Conservation (phyloP, 345 rosid genomes). For the Syzygium aromaticum region DNA sequence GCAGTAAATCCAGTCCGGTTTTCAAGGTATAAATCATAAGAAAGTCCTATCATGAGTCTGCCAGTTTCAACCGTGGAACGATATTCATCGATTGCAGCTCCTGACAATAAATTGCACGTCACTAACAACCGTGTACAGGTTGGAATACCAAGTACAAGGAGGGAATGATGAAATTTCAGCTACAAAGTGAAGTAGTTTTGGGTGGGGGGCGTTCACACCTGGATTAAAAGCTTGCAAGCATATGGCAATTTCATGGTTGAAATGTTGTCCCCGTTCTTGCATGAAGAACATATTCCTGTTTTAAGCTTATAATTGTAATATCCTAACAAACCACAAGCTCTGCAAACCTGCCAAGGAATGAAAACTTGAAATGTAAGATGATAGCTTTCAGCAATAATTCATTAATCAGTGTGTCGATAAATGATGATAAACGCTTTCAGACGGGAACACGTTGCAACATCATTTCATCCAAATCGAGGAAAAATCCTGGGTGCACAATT, state of each 20-base stretch:
- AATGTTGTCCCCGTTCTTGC: conserved; percentile 74
- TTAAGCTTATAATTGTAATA: conserved; percentile 77
- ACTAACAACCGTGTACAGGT: background rate
- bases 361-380: background rate
- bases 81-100: background rate
- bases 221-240: conserved; percentile 92
- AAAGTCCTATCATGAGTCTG: background rate
- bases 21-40: background rate
- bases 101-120: background rate
- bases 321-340: conserved; percentile 82
- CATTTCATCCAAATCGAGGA: background rate
- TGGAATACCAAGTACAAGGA: background rate
- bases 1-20: background rate
- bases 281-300: conserved; percentile 62
- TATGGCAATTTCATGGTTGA: conserved; percentile 83
- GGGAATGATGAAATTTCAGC: background rate
- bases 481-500: background rate
- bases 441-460: background rate
- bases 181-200: background rate
- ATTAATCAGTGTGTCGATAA: background rate
- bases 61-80: background rate
- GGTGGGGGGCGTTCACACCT: conserved; percentile 27
- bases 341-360: conserved; percentile 54
- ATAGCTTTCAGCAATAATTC: background rate
- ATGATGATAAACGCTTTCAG: background rate